Base-by-base conservation (phyloP, 2,329 filamentous ascomycete genomes). In the Sarocladium brachiariae region DNA sequence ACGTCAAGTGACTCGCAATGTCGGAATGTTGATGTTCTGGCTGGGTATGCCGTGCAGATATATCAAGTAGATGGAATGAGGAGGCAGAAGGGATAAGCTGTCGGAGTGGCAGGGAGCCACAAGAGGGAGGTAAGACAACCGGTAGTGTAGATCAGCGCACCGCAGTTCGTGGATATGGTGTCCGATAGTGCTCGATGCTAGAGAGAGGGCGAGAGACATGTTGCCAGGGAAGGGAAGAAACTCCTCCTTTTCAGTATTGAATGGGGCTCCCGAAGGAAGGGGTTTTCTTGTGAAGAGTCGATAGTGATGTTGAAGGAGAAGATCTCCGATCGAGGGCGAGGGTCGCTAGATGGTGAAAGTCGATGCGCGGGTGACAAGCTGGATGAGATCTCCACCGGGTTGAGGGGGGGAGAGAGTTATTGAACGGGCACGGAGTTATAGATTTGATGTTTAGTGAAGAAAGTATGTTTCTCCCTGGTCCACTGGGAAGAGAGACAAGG, bases 31-130 rank as follows among this genome's bases (percentile, higher is more conserved):
- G 46, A 49, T 35, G 33, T 49, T 37, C 24, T 35, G 33, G 19
- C 46, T 33, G 56, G 61, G 55, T 65, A 65, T 59, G 65, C 58
- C 59, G 62, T 65, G 60, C 70, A 71, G 66, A 69, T 71, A 70
- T 70, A 71, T 58, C 58, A 58, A 54, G 59, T 10, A 63, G 58
- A 56, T 62, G 65, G 65, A 70, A 68, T 69, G 67, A 58, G 57
- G 54, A 31, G 46, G 27, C 27, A 35, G 31, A 37, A 25, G 31
- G 46, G 31, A 10, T 2, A n/a, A 16, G 23, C 31, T 24, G n/a
- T 34, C 31, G n/a, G 18, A 33, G 43, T 49, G 46, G 46, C 46
- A 49, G 46, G 46, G 46, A 35, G 31, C 45, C 33, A 31, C 43
- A 47, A 21, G 46, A 37, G 46, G 46, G 30, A 51, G 51, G 55